Evolutionary conservation across 495 filamentous ascomycete species (phyloP), one percentile per base, ranked within the genome.

Genomic region (Alectoria sarmentosa): DNA sequence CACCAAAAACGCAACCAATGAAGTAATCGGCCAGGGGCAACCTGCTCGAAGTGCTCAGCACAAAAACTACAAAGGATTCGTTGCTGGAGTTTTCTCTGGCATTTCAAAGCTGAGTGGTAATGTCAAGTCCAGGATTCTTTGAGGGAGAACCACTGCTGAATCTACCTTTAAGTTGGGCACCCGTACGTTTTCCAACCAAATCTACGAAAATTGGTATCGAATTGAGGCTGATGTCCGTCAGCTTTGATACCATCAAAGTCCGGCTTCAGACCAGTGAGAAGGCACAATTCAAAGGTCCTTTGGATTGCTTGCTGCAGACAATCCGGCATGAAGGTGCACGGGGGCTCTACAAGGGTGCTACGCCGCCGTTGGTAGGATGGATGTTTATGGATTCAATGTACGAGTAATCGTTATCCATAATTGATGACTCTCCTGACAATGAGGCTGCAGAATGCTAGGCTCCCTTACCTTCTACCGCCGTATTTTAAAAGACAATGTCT

Each of bases 231-330:
- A 62, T 49, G 10, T 42, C 26, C 21, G 23, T 44, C 65, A 83
- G 80, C 67, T 98, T 98, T 79, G 93, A 98, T 74, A 98, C 93
- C 0, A 86, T 98, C 74, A 97, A 98, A 76, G 92, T 97, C 66
- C 90, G 94, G 30, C 79, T 98, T 28, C 94, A 98, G 73, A 97
- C 94, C n/a, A 88, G 89, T 58, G 76, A 85, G 68, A 73, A 85
- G 59, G 73, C 80, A 1, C 90, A 88, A 67, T 98, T 98, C 79
- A 78, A 77, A 56, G 94, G 94, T 3, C 92, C 94, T 0, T 70
- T 93, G n/a, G 86, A 95, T 70, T 98, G 94, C 71, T 78, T 96
- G 5, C 71, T 89, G 46, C 86, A 90, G 37, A 98, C 98, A 67
- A 69, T 96, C 62, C 74, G 83, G 23, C 83, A 91, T 68, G 94